Conservation (phyloP, 106 monocot genomes). For the Dendrobium nobile region DNA sequence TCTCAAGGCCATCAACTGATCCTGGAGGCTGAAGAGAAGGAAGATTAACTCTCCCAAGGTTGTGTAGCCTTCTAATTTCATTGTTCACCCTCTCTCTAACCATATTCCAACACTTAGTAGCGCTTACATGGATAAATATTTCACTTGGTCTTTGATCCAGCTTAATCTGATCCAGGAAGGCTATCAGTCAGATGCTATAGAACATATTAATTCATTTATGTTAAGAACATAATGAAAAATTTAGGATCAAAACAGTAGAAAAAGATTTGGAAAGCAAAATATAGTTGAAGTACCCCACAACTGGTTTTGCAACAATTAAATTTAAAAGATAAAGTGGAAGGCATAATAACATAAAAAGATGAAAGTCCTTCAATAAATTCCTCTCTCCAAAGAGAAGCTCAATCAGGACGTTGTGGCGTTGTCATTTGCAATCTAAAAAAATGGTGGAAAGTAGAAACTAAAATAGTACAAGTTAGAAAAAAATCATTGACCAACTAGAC, state of each 20-base stretch:
- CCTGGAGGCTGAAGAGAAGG: slow-evolving; percentile 68
- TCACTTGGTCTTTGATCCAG: slow-evolving; percentile 63
- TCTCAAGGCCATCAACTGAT: slow-evolving; percentile 82
- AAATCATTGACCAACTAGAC: neutral
- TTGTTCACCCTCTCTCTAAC: slow-evolving; percentile 71
- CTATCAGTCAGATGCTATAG: neutral
- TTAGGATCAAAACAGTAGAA: neutral
- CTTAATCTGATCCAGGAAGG: slow-evolving; percentile 39
- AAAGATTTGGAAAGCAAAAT: neutral
- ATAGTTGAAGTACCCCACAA: neutral
- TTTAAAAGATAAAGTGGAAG: neutral
- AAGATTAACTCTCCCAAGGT: slow-evolving; percentile 32
- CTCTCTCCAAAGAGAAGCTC: neutral
- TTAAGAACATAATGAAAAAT: neutral
- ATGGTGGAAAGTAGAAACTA: neutral
- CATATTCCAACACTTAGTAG: slow-evolving; percentile 84
- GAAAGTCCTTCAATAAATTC: neutral
- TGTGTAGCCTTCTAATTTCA: slow-evolving; percentile 60
- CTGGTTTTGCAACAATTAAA: neutral
- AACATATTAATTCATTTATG: neutral
- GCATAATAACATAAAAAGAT: neutral
- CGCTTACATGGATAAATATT: slow-evolving; percentile 68
- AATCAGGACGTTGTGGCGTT: neutral
- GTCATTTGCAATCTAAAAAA: neutral
- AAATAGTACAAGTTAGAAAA: neutral